Percentiles rank a stretch among this genome's conserved stretches.
These are phyloP conservation scores for Salicornia ramosissima DNA, from an alignment of 148 eudicot species.

Conservation along the genomic window DNA sequence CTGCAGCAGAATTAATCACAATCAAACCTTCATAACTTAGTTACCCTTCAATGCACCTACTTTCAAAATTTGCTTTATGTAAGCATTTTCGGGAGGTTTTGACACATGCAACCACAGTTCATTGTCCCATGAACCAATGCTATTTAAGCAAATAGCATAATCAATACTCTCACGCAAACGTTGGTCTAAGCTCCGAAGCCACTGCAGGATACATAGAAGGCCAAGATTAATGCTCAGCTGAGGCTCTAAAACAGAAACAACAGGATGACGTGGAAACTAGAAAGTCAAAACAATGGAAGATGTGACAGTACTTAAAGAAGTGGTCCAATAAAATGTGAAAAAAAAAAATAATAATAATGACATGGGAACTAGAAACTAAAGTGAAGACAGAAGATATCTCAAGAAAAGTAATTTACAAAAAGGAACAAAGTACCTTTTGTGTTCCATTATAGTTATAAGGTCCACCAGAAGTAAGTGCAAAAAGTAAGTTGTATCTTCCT, in stretches of 20 bases:
- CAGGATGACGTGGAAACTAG: neutral
- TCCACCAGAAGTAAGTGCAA: constrained; percentile 97
- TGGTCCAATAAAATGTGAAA: neutral
- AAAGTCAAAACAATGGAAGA: constrained; percentile 2
- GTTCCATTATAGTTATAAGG: constrained; percentile 99
- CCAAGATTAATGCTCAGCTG: constrained; percentile 9
- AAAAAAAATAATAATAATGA: neutral
- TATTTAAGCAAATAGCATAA: constrained; percentile 91
- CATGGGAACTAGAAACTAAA: neutral
- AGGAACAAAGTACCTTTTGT: constrained; percentile 54
- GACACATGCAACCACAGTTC: constrained; percentile 93
- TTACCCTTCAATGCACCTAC: constrained; percentile 29
- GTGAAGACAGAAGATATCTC: neutral
- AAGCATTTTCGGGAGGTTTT: constrained; percentile 96
- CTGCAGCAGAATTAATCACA: constrained; percentile 13
- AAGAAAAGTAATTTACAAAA: constrained; percentile 7
- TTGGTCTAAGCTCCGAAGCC: constrained; percentile 97
- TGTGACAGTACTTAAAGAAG: neutral
- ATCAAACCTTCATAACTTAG: neutral
- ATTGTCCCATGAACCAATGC: constrained; percentile 67
- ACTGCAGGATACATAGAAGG: constrained; percentile 40
- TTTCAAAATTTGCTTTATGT: constrained; percentile 80
- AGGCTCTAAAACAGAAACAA: neutral
- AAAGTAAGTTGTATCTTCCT: constrained; percentile 92
- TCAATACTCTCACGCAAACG: constrained; percentile 92